Percentiles rank a stretch among this genome's conserved stretches.
Conservation (phyloP, 495 filamentous ascomycete species). For the Venustampulla echinocandica region DNA sequence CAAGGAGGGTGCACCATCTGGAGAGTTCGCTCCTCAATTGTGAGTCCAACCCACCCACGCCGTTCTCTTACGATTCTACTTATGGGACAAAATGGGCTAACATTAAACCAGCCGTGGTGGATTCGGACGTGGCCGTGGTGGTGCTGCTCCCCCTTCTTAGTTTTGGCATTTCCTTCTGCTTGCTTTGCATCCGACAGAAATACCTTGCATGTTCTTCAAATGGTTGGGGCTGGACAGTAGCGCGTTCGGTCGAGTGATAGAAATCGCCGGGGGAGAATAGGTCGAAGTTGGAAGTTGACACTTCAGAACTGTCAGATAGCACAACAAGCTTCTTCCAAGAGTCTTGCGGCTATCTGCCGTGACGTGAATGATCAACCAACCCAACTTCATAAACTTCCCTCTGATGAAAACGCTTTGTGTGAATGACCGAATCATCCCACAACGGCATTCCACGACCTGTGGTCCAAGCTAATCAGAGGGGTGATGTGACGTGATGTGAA, state of each 20-base stretch:
- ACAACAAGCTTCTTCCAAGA: constrained; percentile 25
- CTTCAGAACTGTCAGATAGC: constrained; percentile 31
- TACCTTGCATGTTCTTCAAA: constrained; percentile 41
- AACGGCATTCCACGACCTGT: too few species aligned
- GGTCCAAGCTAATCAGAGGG: too few species aligned
- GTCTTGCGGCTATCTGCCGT: constrained; percentile 10
- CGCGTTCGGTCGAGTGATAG: constrained; percentile 42
- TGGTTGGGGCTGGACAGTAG: constrained; percentile 36
- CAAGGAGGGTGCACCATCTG: constrained; percentile 93
- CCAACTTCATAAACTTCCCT: too few species aligned
- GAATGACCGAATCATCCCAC: too few species aligned
- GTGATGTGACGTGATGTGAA: too few species aligned
- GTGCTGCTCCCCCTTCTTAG: constrained; percentile 64
- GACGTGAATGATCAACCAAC: constrained; percentile 3
- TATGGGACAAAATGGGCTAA: constrained; percentile 22
- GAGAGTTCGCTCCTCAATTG: constrained; percentile 93
- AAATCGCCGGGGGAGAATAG: constrained; percentile 37
- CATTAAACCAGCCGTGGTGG: constrained; percentile 62
- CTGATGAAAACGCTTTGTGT: too few species aligned
- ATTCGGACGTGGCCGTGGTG: constrained; percentile 90
- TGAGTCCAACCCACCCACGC: constrained; percentile 29
- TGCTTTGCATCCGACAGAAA: constrained; percentile 29
- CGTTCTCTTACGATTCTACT: neutral
- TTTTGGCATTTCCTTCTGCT: constrained; percentile 28
- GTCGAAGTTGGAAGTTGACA: constrained; percentile 36